Conservation (phyloP, 176 grass and related monocot genomes). For the Aegilops longissima region DNA sequence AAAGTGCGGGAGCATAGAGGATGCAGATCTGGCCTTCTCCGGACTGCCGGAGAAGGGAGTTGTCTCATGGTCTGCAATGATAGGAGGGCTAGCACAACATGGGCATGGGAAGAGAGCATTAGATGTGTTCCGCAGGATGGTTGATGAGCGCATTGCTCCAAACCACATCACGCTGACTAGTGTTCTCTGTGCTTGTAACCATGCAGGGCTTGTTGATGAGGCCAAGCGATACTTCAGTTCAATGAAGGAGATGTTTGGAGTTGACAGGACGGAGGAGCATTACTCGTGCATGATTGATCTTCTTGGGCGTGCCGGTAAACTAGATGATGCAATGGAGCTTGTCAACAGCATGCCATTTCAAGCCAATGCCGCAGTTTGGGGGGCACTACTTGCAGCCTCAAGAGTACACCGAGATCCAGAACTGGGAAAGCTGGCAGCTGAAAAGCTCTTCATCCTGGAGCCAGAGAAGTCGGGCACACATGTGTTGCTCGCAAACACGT, state of each 20-base stretch:
- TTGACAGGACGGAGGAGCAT: slow-evolving; percentile 78
- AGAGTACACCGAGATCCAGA: slow-evolving; percentile 64
- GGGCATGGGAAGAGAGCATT: slow-evolving; percentile 74
- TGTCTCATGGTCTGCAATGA: slow-evolving; percentile 99
- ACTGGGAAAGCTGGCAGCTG: slow-evolving; percentile 59
- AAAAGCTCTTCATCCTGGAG: slow-evolving; percentile 74
- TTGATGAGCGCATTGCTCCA: slow-evolving; percentile 56
- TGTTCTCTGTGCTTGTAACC: slow-evolving; percentile 89
- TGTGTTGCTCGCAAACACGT: slow-evolving; percentile 72
- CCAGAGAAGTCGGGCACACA: slow-evolving; percentile 86
- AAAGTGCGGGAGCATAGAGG: slow-evolving; percentile 81
- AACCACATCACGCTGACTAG: slow-evolving; percentile 83
- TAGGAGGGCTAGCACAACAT: slow-evolving; percentile 86
- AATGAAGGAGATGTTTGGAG: slow-evolving; percentile 72
- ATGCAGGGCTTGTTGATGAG: slow-evolving; percentile 77
- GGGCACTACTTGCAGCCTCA: slow-evolving; percentile 69
- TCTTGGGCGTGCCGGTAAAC: slow-evolving; percentile 74
- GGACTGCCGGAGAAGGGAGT: slow-evolving; percentile 62
- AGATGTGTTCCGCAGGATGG: slow-evolving; percentile 67
- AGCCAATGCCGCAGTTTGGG: slow-evolving; percentile 69
- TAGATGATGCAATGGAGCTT: slow-evolving; percentile 77
- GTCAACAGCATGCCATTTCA: slow-evolving; percentile 75
- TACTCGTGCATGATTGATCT: slow-evolving; percentile 90
- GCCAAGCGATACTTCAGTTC: slow-evolving; percentile 69
- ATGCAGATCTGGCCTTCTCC: slow-evolving; percentile 72